Evolutionary conservation across 352 stramenopile species (phyloP).

Genomic region (Elongisporangium anandrum): DNA sequence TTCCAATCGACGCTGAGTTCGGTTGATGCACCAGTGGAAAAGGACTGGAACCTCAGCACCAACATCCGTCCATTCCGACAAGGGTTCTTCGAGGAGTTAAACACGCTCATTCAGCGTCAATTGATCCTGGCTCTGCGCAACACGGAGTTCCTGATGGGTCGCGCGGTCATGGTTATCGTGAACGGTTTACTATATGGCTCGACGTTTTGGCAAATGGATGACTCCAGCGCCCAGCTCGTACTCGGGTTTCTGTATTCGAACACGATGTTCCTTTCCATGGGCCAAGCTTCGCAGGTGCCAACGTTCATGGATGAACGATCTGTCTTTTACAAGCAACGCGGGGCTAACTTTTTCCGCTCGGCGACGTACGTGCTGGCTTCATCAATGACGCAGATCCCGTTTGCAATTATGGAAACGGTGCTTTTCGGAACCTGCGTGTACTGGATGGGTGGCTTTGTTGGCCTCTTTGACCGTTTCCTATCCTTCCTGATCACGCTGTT

Average conservation of each 20-base stretch:
- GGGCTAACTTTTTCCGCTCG: constrained; percentile 85
- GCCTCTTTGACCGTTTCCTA: constrained; percentile 34
- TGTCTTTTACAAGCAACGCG: constrained; percentile 89
- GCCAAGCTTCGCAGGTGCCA: constrained; percentile 76
- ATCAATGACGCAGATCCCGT: constrained; percentile 44
- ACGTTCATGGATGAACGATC: constrained; percentile 70
- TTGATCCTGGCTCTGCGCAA: constrained; percentile 64
- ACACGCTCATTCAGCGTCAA: constrained; percentile 45
- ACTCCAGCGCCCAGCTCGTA: constrained; percentile 50
- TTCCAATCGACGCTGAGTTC: constrained; percentile 41
- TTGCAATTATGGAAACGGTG: constrained; percentile 66
- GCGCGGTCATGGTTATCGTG: constrained; percentile 52
- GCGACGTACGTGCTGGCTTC: constrained; percentile 72
- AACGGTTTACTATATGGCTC: constrained; percentile 65
- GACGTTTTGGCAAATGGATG: constrained; percentile 59
- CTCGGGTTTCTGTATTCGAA: constrained; percentile 86
- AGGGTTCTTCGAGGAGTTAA: constrained; percentile 39
- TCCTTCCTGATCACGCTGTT: constrained; percentile 70
- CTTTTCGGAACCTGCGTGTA: constrained; percentile 87
- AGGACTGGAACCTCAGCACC: constrained; percentile 1
- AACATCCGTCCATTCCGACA: constrained; percentile 37
- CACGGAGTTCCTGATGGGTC: constrained; percentile 33
- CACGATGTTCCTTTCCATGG: constrained; percentile 85
- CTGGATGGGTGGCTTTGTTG: constrained; percentile 84
- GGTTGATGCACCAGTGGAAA: constrained; percentile 16